Percentiles rank a stretch among this genome's conserved stretches.
Evolutionary conservation across 257 asterid species (phyloP).

Genomic region (Echites panduratus): DNA sequence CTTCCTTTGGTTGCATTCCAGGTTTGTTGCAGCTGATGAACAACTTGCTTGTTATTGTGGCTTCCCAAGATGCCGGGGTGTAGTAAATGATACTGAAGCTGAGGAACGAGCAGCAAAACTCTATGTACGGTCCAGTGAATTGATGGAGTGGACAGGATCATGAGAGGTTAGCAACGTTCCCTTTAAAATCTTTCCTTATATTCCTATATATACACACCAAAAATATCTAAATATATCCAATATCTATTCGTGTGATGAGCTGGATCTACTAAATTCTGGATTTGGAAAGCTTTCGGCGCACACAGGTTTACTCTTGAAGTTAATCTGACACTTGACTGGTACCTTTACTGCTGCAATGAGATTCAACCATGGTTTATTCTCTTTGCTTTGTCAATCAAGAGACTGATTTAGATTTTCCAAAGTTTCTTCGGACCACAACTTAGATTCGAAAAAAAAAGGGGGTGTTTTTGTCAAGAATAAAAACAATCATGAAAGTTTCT

Average conservation of each 20-base stretch:
- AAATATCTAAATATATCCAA: too few species aligned
- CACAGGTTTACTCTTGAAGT: not conserved
- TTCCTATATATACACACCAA: too few species aligned
- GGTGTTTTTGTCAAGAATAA: not conserved
- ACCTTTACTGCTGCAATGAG: not conserved
- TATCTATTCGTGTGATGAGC: not conserved
- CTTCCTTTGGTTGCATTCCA: slow-evolving; percentile 26
- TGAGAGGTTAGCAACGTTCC: slow-evolving; percentile 25
- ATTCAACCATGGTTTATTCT: not conserved
- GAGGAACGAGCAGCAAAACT: slow-evolving; percentile 65
- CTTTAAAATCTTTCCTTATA: not conserved
- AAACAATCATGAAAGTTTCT: not conserved
- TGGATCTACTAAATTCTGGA: not conserved
- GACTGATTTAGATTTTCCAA: not conserved
- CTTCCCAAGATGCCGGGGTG: slow-evolving; percentile 80
- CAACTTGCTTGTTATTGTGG: slow-evolving; percentile 87
- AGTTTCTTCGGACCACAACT: not conserved
- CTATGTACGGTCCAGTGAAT: slow-evolving; percentile 54
- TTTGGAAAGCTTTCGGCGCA: not conserved
- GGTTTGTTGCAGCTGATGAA: slow-evolving; percentile 76
- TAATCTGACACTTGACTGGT: not conserved
- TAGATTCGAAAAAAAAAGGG: not conserved
- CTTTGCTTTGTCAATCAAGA: not conserved
- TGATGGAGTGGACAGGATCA: slow-evolving; percentile 77
- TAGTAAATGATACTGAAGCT: slow-evolving; percentile 83